Base-by-base conservation (phyloP, 23 red algal species). In the Gracilaria domingensis region DNA sequence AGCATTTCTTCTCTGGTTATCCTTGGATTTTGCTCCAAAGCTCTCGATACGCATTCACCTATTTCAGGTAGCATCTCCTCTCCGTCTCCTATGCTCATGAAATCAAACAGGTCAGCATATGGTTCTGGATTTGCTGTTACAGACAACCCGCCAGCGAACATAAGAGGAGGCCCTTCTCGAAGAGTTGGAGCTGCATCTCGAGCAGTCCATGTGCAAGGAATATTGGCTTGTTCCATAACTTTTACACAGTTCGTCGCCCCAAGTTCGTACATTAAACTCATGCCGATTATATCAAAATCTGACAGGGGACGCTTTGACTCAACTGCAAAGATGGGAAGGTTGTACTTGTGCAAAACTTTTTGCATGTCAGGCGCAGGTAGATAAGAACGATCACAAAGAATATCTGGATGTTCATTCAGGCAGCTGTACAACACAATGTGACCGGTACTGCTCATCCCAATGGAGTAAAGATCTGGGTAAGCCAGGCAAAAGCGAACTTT, bases 31-130 rank as follows among this genome's bases (percentile, higher is more conserved):
- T 75, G 33, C 17, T 64, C 58, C 17, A 86, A 45, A 25, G 76
- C 83, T 18, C 42, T 79, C 8, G 55, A 50, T 44, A 94, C 24
- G 36, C 74, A 66, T 45, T 42, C 67, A 8, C 79, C 93, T 32
- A 95, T 86, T 49, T 64, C 93, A 40, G 93, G 93, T 32, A 95
- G 93, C 64, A 90, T 86, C 23, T 95, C 86, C 79, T 95, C 93
- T 18, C 93, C 93, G 54, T 95, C 93, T 39, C 93, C 93, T 40
- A 95, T 87, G 58, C 74, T 75, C 76, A 90, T 73, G 65, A 88
- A 80, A 82, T 95, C 93, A 66, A 95, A 88, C 67, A 95, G 62
- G 69, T 89, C 93, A 9, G 81, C 82, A 26, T 88, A 95, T 16
- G 93, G 93, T 54, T 95, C 93, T 42, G 85, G 93, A 82, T 95